A percentile compares a stretch with the other conserved stretches of the same genome.
These are phyloP conservation scores for Leucocoprinus leucothites DNA, from an alignment of 768 basidiomycete species.

Conservation along the genomic window DNA sequence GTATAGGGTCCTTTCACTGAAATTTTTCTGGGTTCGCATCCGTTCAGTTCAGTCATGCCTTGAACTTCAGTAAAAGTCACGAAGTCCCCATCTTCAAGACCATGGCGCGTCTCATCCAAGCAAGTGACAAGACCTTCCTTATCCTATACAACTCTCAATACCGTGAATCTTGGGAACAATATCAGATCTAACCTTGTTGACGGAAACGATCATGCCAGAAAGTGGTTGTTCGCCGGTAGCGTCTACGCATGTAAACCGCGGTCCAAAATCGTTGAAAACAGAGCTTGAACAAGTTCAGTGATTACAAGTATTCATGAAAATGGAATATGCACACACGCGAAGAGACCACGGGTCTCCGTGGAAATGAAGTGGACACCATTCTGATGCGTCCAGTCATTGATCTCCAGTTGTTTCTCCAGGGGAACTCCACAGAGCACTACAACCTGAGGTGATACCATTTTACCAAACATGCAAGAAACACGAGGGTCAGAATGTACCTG, in stretches of 20 bases:
- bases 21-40: slow-evolving; percentile 87
- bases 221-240: slow-evolving; percentile 97
- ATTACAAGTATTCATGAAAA: background rate
- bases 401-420: slow-evolving; percentile 82
- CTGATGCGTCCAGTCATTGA: slow-evolving; percentile 91
- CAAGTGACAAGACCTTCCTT: slow-evolving; percentile 93
- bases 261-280: slow-evolving; percentile 95
- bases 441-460: slow-evolving; percentile 44
- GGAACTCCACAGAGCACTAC: slow-evolving; percentile 84
- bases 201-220: slow-evolving; percentile 91
- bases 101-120: slow-evolving; percentile 95
- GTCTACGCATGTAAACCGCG: slow-evolving; percentile 93
- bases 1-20: slow-evolving; percentile 97
- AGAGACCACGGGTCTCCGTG: slow-evolving; percentile 89
- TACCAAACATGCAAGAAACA: slow-evolving; percentile 1
- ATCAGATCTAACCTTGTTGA: slow-evolving; percentile 63
- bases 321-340: slow-evolving; percentile 59
- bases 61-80: slow-evolving; percentile 96
- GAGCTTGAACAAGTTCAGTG: slow-evolving; percentile 46
- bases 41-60: slow-evolving; percentile 91
- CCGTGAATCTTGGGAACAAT: background rate
- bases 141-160: slow-evolving; percentile 43
- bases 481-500: slow-evolving; percentile 56
- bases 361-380: slow-evolving; percentile 91
- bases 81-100: slow-evolving; percentile 97